phyloP scores from a whole-genome alignment of 2,329 filamentous ascomycete genomes.

The Sporothrix dimorphospora region DNA sequence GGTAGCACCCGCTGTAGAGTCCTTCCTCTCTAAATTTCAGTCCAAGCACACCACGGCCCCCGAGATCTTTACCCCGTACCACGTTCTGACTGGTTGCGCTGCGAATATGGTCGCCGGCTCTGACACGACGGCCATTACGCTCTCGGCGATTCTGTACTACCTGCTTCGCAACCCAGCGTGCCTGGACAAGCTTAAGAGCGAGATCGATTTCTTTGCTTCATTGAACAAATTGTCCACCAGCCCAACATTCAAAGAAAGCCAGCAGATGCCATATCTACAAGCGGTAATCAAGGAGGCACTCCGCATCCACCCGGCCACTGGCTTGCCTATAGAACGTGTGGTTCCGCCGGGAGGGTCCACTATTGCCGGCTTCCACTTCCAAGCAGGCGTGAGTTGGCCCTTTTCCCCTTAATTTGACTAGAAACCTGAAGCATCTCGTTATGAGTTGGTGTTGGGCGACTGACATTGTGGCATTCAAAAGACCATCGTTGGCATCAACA shows the following conservation, averaged over 20 bases:
- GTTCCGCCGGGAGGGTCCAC: neutral
- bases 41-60: neutral
- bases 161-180: neutral
- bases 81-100: neutral
- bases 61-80: neutral
- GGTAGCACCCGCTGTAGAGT: neutral
- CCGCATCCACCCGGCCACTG: slow-evolving; percentile 3
- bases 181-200: neutral
- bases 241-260: slow-evolving; percentile 10
- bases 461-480: neutral
- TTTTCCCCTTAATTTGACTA: neutral
- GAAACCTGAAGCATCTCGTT: slow-evolving; percentile 2
- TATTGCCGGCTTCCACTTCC: neutral
- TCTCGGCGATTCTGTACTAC: neutral
- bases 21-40: neutral
- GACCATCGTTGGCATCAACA: slow-evolving; percentile 9
- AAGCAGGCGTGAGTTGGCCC: slow-evolving; percentile 4
- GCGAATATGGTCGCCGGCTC: neutral
- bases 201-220: neutral
- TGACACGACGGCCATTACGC: neutral
- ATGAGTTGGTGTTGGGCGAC: neutral
- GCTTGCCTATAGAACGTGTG: slow-evolving; percentile 2
- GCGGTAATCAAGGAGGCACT: slow-evolving; percentile 1
- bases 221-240: neutral
- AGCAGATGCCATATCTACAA: slow-evolving; percentile 1